These are phyloP conservation scores for Fragilaria crotonensis DNA, from an alignment of 108 stramenopile genomes.

Conservation along the genomic window DNA sequence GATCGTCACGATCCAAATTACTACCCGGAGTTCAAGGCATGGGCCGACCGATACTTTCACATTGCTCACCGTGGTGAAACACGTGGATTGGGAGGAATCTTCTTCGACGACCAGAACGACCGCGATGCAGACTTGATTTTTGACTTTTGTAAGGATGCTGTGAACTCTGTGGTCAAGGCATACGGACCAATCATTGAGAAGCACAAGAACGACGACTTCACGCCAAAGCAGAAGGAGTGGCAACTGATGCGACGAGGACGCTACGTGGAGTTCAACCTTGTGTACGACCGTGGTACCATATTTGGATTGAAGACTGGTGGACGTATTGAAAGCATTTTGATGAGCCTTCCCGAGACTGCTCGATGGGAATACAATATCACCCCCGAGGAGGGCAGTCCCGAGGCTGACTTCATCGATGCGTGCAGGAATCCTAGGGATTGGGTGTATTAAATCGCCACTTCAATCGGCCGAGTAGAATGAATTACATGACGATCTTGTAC, in stretches of 20 bases:
- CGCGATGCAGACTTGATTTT: slow-evolving; percentile 78
- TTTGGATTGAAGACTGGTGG: slow-evolving; percentile 97
- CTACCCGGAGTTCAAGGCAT: slow-evolving; percentile 93
- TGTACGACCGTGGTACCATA: slow-evolving; percentile 95
- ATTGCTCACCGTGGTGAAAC: slow-evolving; percentile 92
- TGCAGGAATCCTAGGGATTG: slow-evolving; percentile 83
- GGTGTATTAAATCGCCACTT: too few species aligned
- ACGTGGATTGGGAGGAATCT: slow-evolving; percentile 94
- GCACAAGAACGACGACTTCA: slow-evolving; percentile 82
- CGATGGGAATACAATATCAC: slow-evolving; percentile 91
- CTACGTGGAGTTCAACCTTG: slow-evolving; percentile 98
- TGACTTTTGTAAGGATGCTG: slow-evolving; percentile 75
- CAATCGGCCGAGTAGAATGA: too few species aligned
- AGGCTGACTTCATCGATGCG: slow-evolving; percentile 89
- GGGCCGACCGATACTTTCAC: slow-evolving; percentile 94
- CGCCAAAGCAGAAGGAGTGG: slow-evolving; percentile 88
- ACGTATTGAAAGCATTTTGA: slow-evolving; percentile 94
- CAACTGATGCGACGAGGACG: slow-evolving; percentile 86
- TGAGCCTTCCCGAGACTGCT: slow-evolving; percentile 96
- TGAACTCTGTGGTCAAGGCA: slow-evolving; percentile 74
- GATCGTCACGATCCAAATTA: slow-evolving; percentile 90
- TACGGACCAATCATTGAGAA: slow-evolving; percentile 86
- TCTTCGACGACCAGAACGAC: slow-evolving; percentile 96
- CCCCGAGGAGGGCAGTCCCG: slow-evolving; percentile 64
- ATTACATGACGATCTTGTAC: too few species aligned